Conservation (phyloP, 2,329 filamentous ascomycete genomes). For the Verticillium nonalfalfae region DNA sequence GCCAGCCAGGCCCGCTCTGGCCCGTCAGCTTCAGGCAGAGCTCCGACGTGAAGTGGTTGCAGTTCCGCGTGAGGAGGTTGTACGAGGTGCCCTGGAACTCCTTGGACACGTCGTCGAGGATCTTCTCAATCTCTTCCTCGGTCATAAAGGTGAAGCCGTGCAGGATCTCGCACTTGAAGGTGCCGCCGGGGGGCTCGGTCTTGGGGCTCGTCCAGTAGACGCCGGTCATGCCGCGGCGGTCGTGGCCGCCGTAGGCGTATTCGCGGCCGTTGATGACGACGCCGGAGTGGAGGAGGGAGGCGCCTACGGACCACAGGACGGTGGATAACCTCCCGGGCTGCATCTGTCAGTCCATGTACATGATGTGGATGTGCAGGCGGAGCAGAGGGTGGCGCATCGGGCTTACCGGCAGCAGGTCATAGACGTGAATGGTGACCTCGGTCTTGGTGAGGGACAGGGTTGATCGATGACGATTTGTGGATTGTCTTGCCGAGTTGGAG, state of each 20-base stretch:
- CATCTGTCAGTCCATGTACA: conserved; percentile 1
- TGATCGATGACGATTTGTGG: conserved; percentile 44
- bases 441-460: conserved; percentile 66
- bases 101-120: conserved; percentile 62
- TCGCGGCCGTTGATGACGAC: conserved; percentile 75
- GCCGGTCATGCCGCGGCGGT: conserved; percentile 62
- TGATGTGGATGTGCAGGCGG: neutral
- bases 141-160: conserved; percentile 72
- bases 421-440: conserved; percentile 70
- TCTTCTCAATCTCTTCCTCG: conserved; percentile 61
- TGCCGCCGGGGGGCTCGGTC: conserved; percentile 69
- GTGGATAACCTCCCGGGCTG: conserved; percentile 71
- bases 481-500: conserved; percentile 14
- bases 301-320: conserved; percentile 69
- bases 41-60: conserved; percentile 81
- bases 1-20: conserved; percentile 63
- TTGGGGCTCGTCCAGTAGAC: conserved; percentile 78
- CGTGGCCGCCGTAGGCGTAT: conserved; percentile 82
- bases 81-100: conserved; percentile 72
- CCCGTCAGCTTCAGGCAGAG: conserved; percentile 70
- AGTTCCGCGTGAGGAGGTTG: conserved; percentile 78
- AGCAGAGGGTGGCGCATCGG: neutral
- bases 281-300: conserved; percentile 74
- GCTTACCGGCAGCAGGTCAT: conserved; percentile 66
- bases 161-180: conserved; percentile 67